Evolutionary conservation across 164 flowering plant genomes (phyloP), one percentile per base, ranked within the genome.

Genomic region (Umbilicus rupestris): DNA sequence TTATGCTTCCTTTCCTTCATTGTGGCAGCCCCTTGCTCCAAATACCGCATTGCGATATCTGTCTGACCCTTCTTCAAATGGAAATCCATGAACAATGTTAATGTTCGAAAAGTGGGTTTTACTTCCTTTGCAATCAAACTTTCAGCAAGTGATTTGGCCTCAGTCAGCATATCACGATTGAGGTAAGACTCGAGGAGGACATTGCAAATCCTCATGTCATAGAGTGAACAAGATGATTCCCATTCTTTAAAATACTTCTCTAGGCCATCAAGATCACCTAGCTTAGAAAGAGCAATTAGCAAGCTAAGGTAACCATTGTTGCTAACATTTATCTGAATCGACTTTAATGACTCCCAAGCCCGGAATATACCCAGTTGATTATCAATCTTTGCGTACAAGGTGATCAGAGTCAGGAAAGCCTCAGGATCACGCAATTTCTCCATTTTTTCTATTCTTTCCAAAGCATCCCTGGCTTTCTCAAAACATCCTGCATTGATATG

Each of bases 141-240:
- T 37, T 75, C 75, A 39, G 57, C 66, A 10, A 82, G 69, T 29
- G 22, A 39, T 16, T 68, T 68, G 17, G 81, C 83, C 62, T 77
- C 67, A 26, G 68, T 66, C 24, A 80, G 71, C 81, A 77, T 72
- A 47, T 77, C 70, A 10, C 67, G 52, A 7, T 50, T 57, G 3
- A 80, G 74, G 71, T 80, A 78, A 22, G 74, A 74, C 45, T 63
- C 68, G 19, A 80, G 22, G 3, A 75, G 5, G 37, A 77, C 75
- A 69, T 80, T 75, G 24, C 73, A 62, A 37, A 82, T 14, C 69
- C 82, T 70, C 26, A 71, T 60, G 59, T 82, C 86, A 63, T 70
- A 80, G 26, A 22, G 19, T 9, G 62, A 20, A 33, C 72, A 69
- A 33, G 68, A n/a, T 7, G 70, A 63, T 62, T 80, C 83, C 83